Conservation (phyloP, 2,329 filamentous ascomycete genomes). For the Alternaria sp. region DNA sequence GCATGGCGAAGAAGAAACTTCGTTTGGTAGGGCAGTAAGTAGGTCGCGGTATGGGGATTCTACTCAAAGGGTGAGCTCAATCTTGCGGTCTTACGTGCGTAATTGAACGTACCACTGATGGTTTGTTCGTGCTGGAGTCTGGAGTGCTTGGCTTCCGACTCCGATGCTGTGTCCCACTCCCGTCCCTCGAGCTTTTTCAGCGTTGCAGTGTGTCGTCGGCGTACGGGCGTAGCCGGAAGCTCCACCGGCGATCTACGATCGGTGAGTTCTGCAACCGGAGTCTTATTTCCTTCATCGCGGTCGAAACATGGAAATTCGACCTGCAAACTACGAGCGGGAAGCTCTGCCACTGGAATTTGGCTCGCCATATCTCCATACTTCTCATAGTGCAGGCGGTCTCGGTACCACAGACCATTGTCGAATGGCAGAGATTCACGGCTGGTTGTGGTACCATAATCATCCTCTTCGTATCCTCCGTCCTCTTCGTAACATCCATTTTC, state of each 20-base stretch:
- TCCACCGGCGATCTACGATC: neutral
- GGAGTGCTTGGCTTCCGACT: neutral
- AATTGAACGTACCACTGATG: neutral
- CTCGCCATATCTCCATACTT: neutral
- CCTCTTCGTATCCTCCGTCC: neutral
- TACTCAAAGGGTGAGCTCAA: constrained; percentile 17
- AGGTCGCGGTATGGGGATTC: neutral
- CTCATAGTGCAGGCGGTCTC: no score
- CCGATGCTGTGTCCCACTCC: neutral
- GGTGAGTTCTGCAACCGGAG: neutral
- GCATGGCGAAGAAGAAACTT: constrained; percentile 11
- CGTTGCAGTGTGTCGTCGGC: constrained; percentile 3
- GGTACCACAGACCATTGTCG: neutral
- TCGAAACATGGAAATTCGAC: neutral
- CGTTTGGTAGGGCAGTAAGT: constrained; percentile 1
- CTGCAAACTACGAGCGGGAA: neutral
- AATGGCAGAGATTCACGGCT: neutral
- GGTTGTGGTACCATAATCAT: neutral
- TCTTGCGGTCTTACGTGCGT: neutral
- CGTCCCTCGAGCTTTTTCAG: constrained; percentile 11
- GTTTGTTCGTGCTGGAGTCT: neutral
- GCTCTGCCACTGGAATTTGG: neutral
- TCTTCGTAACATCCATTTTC: no score
- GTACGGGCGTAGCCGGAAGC: neutral
- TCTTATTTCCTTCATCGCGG: neutral